Evolutionary conservation across 495 filamentous ascomycete genomes (phyloP), one percentile per base, ranked within the genome.

Genomic region (Talaromyces liani): DNA sequence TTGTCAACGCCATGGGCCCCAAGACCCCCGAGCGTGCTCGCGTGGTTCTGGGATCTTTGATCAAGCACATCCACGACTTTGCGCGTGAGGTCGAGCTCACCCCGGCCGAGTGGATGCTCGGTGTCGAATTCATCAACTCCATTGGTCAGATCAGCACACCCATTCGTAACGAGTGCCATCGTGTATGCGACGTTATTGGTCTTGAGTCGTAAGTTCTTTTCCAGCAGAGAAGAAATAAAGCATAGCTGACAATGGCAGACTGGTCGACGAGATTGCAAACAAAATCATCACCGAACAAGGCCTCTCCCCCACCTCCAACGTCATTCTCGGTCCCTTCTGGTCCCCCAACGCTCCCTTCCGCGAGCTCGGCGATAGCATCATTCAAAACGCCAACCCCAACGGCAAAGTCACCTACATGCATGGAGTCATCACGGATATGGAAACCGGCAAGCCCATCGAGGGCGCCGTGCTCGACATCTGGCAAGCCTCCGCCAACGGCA

Each of bases 261-360:
- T 93, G 61, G 89, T 93, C 64, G 89, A 92, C 67, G 89, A 92
- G 71, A 92, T 93, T 72, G 88, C 89, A 70, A 88, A 91, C 84
- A 91, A 90, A 74, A 83, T 89, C 72, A 75, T 89, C 72, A 83
- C 86, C 63, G 89, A 91, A 68, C 78, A 84, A 61, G 85, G 86
- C 61, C 68, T 85, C 62, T 82, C 86, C 68, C 88, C 91, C 56
- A 94, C 91, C 62, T 91, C 89, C 36, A 89, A 88, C 66, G 86
- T 90, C 58, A 94, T 94, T 71, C 86, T 94, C 39, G 90, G 90
- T 39, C 90, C 90, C 72, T 93, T 93, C 85, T 93, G 88, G 89
- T 90, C 87, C 8, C 89, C 90, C 74, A 86, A 91, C 72, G 89
- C 89, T 8, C 89, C 90, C 36, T 90, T 90, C 84, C 87, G 88